Base-by-base conservation (phyloP, 805 yeast species). In the Scheffersomyces lignosus region DNA sequence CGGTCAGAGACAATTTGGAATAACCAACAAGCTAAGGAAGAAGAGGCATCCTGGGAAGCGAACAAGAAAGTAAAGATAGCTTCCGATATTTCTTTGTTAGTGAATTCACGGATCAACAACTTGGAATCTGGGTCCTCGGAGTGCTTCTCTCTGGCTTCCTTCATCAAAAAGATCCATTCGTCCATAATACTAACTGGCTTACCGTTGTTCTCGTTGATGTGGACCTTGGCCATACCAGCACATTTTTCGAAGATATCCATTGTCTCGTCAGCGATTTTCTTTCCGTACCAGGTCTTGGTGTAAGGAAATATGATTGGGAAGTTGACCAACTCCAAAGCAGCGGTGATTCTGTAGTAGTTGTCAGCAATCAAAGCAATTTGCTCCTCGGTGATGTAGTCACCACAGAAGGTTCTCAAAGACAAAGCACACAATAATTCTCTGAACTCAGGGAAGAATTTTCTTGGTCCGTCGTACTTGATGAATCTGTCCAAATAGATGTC, bases 221-320 rank as follows among this genome's bases (percentile, higher is more conserved):
- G 82, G 39, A 75, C 77, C 64, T 91, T 91, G 37, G 98, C 87
- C 78, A 72, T 78, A 49, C 75, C 88, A 13, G 99, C 96, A 72
- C 98, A 91, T 18, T 65, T 66, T 56, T 82, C 96, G 53, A 93
- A 89, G 51, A 88, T 82, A 51, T 80, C 83, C 97, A 93, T 91
- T 13, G 96, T 87, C 73, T 83, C 79, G 60, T 93, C 96, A 39
- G 97, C 95, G 55, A 90, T 85, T 58, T 76, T 80, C 71, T 87
- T 83, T 49, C 99, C 99, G 65, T 90, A 87, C 99, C 99, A 93
- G 24, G 99, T 84, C 71, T 91, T 93, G 44, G 99, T 89, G 74
- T 76, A 93, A 20, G 99, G 99, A 33, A 93, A 63, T 47, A 93
- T 91, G 53, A 93, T 87, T 45, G 99, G 99, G 80, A 93, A 93